Base-by-base conservation (phyloP, 1,139 yeast species). In the Blastobotrys indianensis region DNA sequence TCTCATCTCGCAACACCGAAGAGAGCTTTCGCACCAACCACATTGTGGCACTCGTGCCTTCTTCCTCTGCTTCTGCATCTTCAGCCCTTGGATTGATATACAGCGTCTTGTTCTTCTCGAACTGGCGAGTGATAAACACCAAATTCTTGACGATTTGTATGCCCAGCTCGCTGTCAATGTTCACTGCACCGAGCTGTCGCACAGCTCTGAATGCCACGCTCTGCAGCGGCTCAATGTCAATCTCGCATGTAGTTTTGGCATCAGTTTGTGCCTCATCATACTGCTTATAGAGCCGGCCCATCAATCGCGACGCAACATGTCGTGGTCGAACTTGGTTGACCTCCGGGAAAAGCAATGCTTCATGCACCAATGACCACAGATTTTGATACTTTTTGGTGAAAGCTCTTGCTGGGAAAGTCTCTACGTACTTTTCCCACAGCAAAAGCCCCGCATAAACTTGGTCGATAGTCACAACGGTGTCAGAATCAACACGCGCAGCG, bases 161-260 rank as follows among this genome's bases (percentile, higher is more conserved):
- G 0, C 87, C 85, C 45, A 87, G 69, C 0, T 75, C 79, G 45
- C 80, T 82, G 1, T 85, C 67, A 31, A 87, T 72, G 4, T 76
- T 67, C 1, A 95, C 94, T 0, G 96, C 95, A 23, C 85, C 79
- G 44, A 90, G 65, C 67, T 87, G 95, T 59, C 88, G 84, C 50
- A 87, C 70, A 39, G 79, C 66, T 57, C 88, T 77, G 55, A 77
- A 76, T 0, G 85, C 85, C 40, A 84, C 74, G 0, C 77, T 74
- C 61, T 85, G 94, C 28, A 83, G 46, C 5, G 46, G 49, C 8
- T 49, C 68, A 29, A 54, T 46, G n/a, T 48, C 42, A 17, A 54
- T 45, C 16, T 44, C 46, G 13, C 48, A 47, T n/a, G 49, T 45
- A 1, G 36, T 37, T 2, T 41, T 43, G 4, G 46, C 60, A 13